Percentiles rank a stretch among this genome's conserved stretches.
Conservation (phyloP, 2,329 filamentous ascomycete genomes). For the Zopfia rhizophila region DNA sequence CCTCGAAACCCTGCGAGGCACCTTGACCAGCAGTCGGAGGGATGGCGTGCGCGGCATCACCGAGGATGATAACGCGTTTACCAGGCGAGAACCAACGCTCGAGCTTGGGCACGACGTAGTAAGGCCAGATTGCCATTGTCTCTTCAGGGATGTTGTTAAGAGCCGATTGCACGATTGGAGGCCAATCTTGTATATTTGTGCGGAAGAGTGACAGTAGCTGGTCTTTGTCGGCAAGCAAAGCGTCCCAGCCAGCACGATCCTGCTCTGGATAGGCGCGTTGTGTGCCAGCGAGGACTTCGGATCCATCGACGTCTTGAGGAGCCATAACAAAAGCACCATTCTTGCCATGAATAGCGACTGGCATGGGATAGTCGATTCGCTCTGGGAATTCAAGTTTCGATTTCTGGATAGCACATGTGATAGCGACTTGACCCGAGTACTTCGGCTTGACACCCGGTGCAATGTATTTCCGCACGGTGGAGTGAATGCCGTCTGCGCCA, state of each 20-base stretch:
- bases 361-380: conserved; percentile 27
- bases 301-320: conserved; percentile 47
- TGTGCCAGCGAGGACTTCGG: conserved; percentile 49
- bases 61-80: conserved; percentile 60
- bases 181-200: conserved; percentile 24
- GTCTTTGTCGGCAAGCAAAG: conserved; percentile 43
- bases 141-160: conserved; percentile 25
- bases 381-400: conserved; percentile 9
- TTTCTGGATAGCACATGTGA: conserved; percentile 44
- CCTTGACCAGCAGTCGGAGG: conserved; percentile 70
- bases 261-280: conserved; percentile 47
- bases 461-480: conserved; percentile 63
- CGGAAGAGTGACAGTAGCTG: conserved; percentile 21
- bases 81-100: conserved; percentile 55
- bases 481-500: conserved; percentile 71
- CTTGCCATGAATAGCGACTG: conserved; percentile 48
- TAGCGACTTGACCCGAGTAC: conserved; percentile 62
- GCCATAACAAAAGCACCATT: conserved; percentile 52
- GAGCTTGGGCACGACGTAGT: conserved; percentile 39
- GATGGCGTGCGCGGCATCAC: conserved; percentile 72
- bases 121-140: conserved; percentile 30
- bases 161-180: conserved; percentile 22
- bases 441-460: conserved; percentile 58
- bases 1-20: conserved; percentile 67
- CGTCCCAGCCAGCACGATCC: conserved; percentile 46